Percentiles rank a stretch among this genome's conserved stretches.
phyloP scores from a whole-genome alignment of 1,284 basidiomycete genomes.

The Ustilago loliicola region DNA sequence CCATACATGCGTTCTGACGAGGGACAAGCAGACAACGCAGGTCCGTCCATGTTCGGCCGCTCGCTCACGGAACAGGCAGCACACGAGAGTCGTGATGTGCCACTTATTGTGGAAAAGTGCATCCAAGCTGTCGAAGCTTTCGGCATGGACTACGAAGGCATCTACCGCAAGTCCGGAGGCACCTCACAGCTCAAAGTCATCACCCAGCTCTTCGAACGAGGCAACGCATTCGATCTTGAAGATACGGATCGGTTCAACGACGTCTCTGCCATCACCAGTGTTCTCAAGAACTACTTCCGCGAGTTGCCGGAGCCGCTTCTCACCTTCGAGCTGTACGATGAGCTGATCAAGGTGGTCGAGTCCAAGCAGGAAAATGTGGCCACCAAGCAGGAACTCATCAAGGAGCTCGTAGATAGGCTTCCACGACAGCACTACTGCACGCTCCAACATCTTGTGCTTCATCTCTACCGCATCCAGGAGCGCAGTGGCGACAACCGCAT shows the following conservation, averaged over 20 bases:
- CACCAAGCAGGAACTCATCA: constrained; percentile 54
- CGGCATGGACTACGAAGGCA: constrained; percentile 89
- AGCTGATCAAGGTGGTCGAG: constrained; percentile 75
- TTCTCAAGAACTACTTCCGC: constrained; percentile 96
- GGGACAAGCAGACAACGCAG: constrained; percentile 30
- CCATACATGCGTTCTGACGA: constrained; percentile 58
- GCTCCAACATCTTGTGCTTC: constrained; percentile 83
- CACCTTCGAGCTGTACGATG: constrained; percentile 90
- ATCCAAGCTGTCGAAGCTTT: constrained; percentile 70
- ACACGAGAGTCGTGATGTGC: constrained; percentile 81
- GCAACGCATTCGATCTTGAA: constrained; percentile 88
- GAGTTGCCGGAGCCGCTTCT: constrained; percentile 88
- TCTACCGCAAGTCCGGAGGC: constrained; percentile 97
- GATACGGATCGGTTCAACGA: constrained; percentile 94
- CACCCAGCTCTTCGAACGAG: constrained; percentile 93
- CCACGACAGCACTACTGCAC: constrained; percentile 91
- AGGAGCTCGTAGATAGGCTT: constrained; percentile 81
- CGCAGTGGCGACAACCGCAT: constrained; percentile 82
- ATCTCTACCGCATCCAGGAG: constrained; percentile 76
- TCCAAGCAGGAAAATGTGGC: constrained; percentile 19
- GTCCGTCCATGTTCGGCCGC: constrained; percentile 89
- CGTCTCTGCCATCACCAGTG: constrained; percentile 94
- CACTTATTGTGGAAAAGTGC: constrained; percentile 90
- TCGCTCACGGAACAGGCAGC: constrained; percentile 85
- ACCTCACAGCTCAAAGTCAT: constrained; percentile 91